A percentile compares a stretch with the other conserved stretches of the same genome.
Conservation (phyloP, 768 basidiomycete genomes). For the Mrakia blollopis region DNA sequence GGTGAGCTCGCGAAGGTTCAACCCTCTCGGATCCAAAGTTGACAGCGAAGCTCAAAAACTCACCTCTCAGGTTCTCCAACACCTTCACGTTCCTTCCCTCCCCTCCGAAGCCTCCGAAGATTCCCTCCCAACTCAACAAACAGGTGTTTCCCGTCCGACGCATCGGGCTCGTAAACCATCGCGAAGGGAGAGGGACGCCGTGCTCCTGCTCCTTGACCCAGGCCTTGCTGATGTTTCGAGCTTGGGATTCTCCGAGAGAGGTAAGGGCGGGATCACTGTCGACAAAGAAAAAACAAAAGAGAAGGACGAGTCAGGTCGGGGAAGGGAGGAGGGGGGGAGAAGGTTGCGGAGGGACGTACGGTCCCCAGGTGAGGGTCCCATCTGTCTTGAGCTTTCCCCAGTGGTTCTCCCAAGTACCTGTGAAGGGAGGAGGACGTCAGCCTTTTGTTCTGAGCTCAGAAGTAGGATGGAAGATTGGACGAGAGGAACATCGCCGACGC, state of each 20-base stretch:
- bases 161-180: slow-evolving; percentile 9
- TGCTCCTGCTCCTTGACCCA: slow-evolving; percentile 20
- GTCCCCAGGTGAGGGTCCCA: slow-evolving; percentile 8
- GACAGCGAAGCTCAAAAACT: not conserved
- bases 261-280: slow-evolving; percentile 18
- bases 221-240: slow-evolving; percentile 10
- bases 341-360: not conserved
- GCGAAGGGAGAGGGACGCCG: slow-evolving; percentile 20
- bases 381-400: slow-evolving; percentile 19
- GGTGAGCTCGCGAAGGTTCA: not conserved
- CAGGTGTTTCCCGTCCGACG: slow-evolving; percentile 18
- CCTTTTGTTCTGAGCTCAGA: not conserved
- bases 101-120: slow-evolving; percentile 5
- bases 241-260: slow-evolving; percentile 15
- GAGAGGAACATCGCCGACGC: not conserved
- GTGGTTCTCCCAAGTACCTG: slow-evolving; percentile 22
- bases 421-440: not conserved
- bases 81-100: slow-evolving; percentile 1
- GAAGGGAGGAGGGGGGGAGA: not conserved
- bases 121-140: slow-evolving; percentile 18
- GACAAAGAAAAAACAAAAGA: not conserved
- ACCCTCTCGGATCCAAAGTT: not conserved
- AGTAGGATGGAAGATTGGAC: not conserved
- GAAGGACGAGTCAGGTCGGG: not conserved
- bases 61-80: slow-evolving; percentile 5